These are phyloP conservation scores for Schoenoplectus triqueter DNA, from an alignment of 202 grass and related monocot species.

Conservation along the genomic window DNA sequence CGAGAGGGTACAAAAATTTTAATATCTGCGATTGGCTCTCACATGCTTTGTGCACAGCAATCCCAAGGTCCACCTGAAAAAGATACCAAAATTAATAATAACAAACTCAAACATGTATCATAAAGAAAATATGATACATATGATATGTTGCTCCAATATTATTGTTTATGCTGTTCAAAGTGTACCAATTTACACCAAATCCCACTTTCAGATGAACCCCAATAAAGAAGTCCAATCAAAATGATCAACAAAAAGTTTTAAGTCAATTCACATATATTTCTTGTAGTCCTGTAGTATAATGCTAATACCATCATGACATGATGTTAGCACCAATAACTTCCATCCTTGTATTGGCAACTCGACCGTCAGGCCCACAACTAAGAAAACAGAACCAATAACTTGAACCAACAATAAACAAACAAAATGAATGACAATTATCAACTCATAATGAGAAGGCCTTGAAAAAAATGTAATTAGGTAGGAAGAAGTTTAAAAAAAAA, in stretches of 20 bases:
- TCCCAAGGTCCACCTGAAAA: conserved; percentile 85
- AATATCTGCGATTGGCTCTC: conserved; percentile 71
- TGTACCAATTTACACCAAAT: too few species aligned
- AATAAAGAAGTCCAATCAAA: too few species aligned
- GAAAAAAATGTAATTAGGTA: background rate
- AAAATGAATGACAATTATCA: background rate
- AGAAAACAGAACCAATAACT: background rate
- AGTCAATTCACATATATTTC: background rate
- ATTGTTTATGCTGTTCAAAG: too few species aligned
- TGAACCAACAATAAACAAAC: conserved; percentile 9
- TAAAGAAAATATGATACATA: too few species aligned
- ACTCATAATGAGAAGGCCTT: background rate
- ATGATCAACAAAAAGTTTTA: background rate
- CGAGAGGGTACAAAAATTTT: conserved; percentile 85
- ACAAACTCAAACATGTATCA: too few species aligned
- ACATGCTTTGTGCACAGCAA: conserved; percentile 86
- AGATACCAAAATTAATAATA: conserved; percentile 11
- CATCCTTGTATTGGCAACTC: background rate
- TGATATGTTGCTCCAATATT: too few species aligned
- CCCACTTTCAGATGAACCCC: too few species aligned
- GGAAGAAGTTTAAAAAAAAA: too few species aligned
- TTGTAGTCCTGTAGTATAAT: background rate
- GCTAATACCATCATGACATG: background rate
- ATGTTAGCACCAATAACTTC: background rate
- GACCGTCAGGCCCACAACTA: background rate